Conservation (phyloP, 2,329 filamentous ascomycete genomes). For the Gremmenia infestans region DNA sequence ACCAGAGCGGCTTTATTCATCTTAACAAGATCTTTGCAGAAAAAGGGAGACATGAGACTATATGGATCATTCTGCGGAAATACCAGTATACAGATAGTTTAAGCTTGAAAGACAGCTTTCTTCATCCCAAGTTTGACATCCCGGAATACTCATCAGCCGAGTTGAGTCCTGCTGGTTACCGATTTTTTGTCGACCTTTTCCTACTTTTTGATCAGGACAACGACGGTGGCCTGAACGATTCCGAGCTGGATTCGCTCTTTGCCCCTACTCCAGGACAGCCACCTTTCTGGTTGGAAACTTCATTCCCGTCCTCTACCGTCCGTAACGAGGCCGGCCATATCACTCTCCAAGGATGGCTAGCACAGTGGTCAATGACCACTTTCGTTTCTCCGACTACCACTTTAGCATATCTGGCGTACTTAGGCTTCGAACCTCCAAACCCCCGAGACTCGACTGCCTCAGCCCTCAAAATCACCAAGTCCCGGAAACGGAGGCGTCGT, state of each 20-base stretch:
- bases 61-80: conserved; percentile 93
- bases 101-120: conserved; percentile 82
- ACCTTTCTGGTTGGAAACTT: conserved; percentile 78
- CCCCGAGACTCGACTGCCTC: conserved; percentile 72
- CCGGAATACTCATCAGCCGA: conserved; percentile 89
- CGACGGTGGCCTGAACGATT: conserved; percentile 84
- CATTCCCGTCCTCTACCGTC: conserved; percentile 89
- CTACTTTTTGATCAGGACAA: conserved; percentile 96
- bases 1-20: conserved; percentile 77
- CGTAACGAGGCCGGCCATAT: conserved; percentile 93
- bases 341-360: conserved; percentile 94
- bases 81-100: conserved; percentile 96
- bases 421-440: conserved; percentile 84
- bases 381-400: conserved; percentile 95
- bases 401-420: conserved; percentile 89
- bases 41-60: conserved; percentile 95
- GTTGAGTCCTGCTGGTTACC: conserved; percentile 87
- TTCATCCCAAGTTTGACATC: conserved; percentile 92
- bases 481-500: conserved; percentile 76
- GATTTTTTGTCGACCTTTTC: conserved; percentile 96
- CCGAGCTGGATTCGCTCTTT: conserved; percentile 81
- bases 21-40: conserved; percentile 96
- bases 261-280: conserved; percentile 89
- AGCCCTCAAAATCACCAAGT: conserved; percentile 87
- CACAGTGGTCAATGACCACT: conserved; percentile 99